Evolutionary conservation across 805 yeast species (phyloP).

Genomic region (Cyberlindnera petersonii): DNA sequence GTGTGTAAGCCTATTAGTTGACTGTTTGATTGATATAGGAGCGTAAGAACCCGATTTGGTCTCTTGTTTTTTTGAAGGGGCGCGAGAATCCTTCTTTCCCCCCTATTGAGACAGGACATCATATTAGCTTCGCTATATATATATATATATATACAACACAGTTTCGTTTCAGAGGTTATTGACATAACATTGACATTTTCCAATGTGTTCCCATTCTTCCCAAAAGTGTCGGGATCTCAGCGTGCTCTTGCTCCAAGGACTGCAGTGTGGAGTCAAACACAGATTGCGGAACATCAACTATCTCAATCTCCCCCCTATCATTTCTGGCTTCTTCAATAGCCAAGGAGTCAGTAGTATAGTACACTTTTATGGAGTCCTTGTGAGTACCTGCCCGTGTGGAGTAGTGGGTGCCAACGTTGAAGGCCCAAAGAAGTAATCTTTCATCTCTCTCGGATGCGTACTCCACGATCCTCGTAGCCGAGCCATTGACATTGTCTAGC

Average conservation of each 20-base stretch:
- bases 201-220: conserved; percentile 21
- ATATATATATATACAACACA: too few relatives aligned
- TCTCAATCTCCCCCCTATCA: conserved; percentile 39
- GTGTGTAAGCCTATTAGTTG: too few relatives aligned
- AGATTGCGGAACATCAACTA: conserved; percentile 30
- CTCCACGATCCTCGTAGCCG: conserved; percentile 37
- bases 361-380: conserved; percentile 39
- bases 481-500: conserved; percentile 39
- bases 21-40: too few relatives aligned
- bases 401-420: conserved; percentile 39
- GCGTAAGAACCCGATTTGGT: too few relatives aligned
- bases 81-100: too few relatives aligned
- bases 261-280: conserved; percentile 31
- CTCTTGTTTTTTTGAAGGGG: too few relatives aligned
- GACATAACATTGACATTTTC: conserved; percentile 14
- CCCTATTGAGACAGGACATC: too few relatives aligned
- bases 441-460: conserved; percentile 22
- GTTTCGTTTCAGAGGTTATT: too few relatives aligned
- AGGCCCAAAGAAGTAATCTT: conserved; percentile 43
- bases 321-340: conserved; percentile 28
- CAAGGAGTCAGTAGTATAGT: conserved; percentile 35
- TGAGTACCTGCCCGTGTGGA: conserved; percentile 8
- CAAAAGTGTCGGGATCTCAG: conserved; percentile 32
- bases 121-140: too few relatives aligned
- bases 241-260: conserved; percentile 29